Conservation (phyloP, 139 green algal genomes). For the Picocystis salinarum region DNA sequence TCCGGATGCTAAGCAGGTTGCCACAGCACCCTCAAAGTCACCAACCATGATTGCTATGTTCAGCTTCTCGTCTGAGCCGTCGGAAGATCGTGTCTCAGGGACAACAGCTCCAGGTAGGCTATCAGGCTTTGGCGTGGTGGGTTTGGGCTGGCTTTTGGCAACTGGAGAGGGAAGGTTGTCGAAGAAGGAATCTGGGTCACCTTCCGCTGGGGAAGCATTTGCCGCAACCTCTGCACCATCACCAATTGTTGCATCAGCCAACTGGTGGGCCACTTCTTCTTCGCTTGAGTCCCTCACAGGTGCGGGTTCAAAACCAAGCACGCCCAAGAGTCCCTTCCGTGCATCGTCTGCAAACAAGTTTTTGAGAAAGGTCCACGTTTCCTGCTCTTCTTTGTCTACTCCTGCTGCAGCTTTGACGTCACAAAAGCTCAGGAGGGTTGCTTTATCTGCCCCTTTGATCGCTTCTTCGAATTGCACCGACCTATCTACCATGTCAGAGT, state of each 20-base stretch:
- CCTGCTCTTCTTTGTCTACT: conserved; percentile 35
- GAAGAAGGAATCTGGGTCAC: conserved; percentile 39
- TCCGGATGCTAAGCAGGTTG: conserved; percentile 55
- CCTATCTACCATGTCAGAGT: conserved; percentile 37
- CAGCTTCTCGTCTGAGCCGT: conserved; percentile 65
- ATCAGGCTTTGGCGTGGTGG: too few species aligned
- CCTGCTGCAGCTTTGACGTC: conserved; percentile 15
- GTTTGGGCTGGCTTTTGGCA: not conserved
- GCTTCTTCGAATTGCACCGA: conserved; percentile 56
- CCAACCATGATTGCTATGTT: conserved; percentile 69
- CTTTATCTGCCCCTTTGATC: conserved; percentile 37
- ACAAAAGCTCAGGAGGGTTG: conserved; percentile 52
- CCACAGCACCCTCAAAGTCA: conserved; percentile 72
- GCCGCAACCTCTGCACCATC: not conserved
- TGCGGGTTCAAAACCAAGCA: conserved; percentile 57
- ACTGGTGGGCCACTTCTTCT: not conserved
- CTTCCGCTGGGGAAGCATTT: conserved; percentile 6
- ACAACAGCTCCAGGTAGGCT: too few species aligned
- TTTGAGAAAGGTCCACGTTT: conserved; percentile 81
- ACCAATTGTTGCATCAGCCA: not conserved
- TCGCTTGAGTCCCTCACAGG: not conserved
- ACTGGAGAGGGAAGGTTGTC: conserved; percentile 29
- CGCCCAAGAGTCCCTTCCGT: conserved; percentile 42
- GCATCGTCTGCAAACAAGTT: conserved; percentile 80
- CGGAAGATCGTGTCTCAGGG: too few species aligned